Evolutionary conservation across 73 alveolate genomes (phyloP).

Genomic region (Tetrahymena thermophila): DNA sequence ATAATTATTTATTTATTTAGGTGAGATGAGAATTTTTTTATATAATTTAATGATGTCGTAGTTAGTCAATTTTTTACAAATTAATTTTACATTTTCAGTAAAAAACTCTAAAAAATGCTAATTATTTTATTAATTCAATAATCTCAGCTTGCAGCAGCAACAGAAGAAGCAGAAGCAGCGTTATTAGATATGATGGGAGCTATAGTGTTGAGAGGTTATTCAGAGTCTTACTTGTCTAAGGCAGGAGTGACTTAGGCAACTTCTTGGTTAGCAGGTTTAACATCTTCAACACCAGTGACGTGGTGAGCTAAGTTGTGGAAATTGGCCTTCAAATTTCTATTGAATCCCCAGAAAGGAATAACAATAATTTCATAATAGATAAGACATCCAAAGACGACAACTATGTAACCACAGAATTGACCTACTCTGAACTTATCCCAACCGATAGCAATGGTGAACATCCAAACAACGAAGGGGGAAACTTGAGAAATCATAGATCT

Average conservation of each 20-base stretch:
- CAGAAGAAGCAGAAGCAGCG: background rate
- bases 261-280: background rate
- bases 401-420: slow-evolving; percentile 79
- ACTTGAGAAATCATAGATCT: slow-evolving; percentile 71
- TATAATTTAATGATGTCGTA: too few relatives aligned
- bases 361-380: slow-evolving; percentile 78
- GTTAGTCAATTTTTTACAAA: background rate
- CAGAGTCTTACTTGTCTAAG: background rate
- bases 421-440: slow-evolving; percentile 68
- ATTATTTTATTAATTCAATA: background rate
- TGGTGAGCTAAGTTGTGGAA: background rate
- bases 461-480: slow-evolving; percentile 82
- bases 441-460: slow-evolving; percentile 61
- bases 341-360: background rate
- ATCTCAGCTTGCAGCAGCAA: background rate
- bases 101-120: background rate
- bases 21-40: background rate
- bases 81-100: too few relatives aligned
- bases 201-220: background rate
- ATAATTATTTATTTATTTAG: background rate
- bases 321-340: background rate
- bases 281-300: background rate
- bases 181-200: background rate
- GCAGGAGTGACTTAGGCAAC: background rate
- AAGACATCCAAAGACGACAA: slow-evolving; percentile 82